phyloP scores from a whole-genome alignment of 169 alveolate genomes.

The Plasmodium coatneyi region DNA sequence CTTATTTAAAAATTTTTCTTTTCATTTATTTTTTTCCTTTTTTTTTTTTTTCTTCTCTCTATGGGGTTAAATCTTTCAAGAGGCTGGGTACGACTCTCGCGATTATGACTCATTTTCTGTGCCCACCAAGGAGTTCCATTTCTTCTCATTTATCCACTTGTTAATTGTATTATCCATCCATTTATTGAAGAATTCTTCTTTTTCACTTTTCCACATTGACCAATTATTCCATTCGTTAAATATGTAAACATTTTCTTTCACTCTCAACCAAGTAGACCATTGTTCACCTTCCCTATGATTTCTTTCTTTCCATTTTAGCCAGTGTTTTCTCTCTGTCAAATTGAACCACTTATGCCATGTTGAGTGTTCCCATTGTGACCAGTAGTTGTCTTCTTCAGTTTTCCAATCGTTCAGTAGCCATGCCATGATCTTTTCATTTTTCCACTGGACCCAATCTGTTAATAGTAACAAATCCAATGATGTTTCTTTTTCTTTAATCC shows the following conservation, averaged over 20 bases:
- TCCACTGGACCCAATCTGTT: conserved; percentile 19
- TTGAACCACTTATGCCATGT: conserved; percentile 24
- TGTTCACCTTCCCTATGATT: conserved; percentile 5
- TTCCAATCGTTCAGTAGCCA: conserved; percentile 18
- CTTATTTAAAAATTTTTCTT: background rate
- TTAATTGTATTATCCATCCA: background rate
- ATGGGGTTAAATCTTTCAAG: background rate
- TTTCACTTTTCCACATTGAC: conserved; percentile 18
- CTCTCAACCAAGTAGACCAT: conserved; percentile 1
- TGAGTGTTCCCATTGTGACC: conserved; percentile 16
- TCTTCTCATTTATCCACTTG: conserved; percentile 3
- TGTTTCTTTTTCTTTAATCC: conserved; percentile 23
- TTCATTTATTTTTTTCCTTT: too few species aligned
- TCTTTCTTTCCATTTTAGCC: conserved; percentile 28
- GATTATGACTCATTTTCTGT: background rate
- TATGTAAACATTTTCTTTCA: conserved; percentile 19
- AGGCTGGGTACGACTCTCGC: background rate
- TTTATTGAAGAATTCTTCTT: background rate
- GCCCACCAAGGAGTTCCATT: background rate
- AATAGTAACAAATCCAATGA: background rate
- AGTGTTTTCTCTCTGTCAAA: background rate
- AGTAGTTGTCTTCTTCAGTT: conserved; percentile 9
- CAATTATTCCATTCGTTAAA: background rate
- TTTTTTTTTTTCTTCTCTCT: background rate
- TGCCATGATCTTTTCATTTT: conserved; percentile 7